Evolutionary conservation across 129 eudicot species (phyloP).

Genomic region (Chrysanthemum seticuspe): DNA sequence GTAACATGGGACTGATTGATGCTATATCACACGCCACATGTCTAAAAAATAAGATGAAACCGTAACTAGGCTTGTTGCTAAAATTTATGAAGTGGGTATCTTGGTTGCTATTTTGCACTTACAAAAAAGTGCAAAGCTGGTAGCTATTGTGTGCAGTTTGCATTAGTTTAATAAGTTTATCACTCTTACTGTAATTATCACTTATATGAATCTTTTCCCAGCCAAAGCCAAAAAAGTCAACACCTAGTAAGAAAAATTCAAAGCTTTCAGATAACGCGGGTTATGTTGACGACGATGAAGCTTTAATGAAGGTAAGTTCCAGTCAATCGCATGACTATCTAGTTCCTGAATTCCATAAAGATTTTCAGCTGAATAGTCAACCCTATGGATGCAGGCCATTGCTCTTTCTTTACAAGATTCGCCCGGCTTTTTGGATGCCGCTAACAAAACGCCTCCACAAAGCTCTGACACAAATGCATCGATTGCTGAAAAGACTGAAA

Average conservation of each 20-base stretch:
- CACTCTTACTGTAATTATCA: background rate
- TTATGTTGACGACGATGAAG: constrained; percentile 70
- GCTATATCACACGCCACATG: too few relatives aligned
- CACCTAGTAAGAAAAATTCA: constrained; percentile 50
- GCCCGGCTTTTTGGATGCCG: constrained; percentile 41
- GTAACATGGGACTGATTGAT: too few relatives aligned
- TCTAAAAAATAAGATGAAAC: too few relatives aligned
- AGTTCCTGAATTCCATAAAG: constrained; percentile 13
- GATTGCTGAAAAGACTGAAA: constrained; percentile 18
- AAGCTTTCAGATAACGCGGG: constrained; percentile 33
- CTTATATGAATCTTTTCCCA: constrained; percentile 28
- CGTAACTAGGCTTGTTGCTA: too few relatives aligned
- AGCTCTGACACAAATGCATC: constrained; percentile 27
- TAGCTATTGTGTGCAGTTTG: background rate
- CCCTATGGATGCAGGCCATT: constrained; percentile 67
- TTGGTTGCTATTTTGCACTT: too few relatives aligned
- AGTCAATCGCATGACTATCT: constrained; percentile 12
- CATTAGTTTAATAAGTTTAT: background rate
- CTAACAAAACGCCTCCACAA: constrained; percentile 32
- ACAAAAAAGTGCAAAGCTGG: too few relatives aligned
- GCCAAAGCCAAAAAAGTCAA: constrained; percentile 43
- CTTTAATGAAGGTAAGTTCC: constrained; percentile 57
- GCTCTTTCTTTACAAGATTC: constrained; percentile 88
- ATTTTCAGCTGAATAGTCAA: background rate
- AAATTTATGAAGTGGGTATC: too few relatives aligned